phyloP scores from a whole-genome alignment of 2,329 filamentous ascomycete species.

The Monosporascus sp. region DNA sequence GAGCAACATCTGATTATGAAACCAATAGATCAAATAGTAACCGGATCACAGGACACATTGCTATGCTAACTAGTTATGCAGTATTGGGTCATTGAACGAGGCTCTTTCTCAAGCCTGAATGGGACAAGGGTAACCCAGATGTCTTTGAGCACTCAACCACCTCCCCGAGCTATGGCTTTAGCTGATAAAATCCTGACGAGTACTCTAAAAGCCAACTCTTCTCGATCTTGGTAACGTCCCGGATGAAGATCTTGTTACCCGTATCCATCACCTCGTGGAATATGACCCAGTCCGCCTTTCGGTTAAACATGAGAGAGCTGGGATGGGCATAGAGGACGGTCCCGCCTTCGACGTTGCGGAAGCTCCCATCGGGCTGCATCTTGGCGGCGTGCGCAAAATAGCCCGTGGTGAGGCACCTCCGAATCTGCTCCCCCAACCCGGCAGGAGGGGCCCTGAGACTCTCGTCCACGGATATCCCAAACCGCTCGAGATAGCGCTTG shows the following conservation, averaged over 20 bases:
- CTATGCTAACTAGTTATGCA: too few species aligned
- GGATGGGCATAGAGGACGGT: constrained; percentile 83
- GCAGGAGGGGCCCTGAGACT: constrained; percentile 39
- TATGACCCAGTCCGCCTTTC: constrained; percentile 93
- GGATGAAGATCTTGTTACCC: constrained; percentile 80
- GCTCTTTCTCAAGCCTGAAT: neutral
- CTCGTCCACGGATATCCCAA: constrained; percentile 68
- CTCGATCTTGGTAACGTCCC: constrained; percentile 89
- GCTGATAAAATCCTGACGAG: constrained; percentile 75
- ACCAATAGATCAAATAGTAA: too few species aligned
- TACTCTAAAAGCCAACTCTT: constrained; percentile 90
- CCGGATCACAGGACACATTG: too few species aligned
- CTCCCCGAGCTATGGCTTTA: constrained; percentile 31
- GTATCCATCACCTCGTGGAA: constrained; percentile 94
- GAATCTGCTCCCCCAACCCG: constrained; percentile 64
- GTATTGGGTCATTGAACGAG: too few species aligned
- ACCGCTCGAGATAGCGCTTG: constrained; percentile 79
- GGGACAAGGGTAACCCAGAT: neutral
- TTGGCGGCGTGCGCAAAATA: constrained; percentile 91
- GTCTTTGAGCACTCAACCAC: neutral
- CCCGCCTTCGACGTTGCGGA: constrained; percentile 76
- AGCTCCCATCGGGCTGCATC: constrained; percentile 91
- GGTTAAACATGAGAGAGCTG: constrained; percentile 90
- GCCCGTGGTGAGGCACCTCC: constrained; percentile 79
- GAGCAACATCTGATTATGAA: too few species aligned